Evolutionary conservation across 129 eudicot genomes (phyloP).

Genomic region (Chrysanthemum lavandulifolium): DNA sequence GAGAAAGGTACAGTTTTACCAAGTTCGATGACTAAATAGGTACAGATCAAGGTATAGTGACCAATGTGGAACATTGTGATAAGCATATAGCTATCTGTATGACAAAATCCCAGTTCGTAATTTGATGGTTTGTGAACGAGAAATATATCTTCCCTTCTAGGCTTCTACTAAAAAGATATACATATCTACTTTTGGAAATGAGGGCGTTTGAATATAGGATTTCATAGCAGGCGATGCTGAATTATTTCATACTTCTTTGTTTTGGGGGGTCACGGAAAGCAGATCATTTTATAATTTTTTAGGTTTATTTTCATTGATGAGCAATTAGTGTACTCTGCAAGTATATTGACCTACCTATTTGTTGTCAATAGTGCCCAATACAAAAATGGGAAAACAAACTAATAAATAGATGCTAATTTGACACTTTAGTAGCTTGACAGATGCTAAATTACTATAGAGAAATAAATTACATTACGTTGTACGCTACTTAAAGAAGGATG

Average conservation of each 20-base stretch:
- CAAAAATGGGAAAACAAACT: not conserved
- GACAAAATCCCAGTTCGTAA: not conserved
- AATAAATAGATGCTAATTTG: not conserved
- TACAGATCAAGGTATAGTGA: no score
- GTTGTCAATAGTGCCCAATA: not conserved
- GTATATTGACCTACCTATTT: not conserved
- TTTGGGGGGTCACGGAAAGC: no score
- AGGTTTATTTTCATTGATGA: not conserved
- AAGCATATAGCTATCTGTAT: no score
- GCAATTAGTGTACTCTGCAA: not conserved
- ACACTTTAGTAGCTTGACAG: not conserved
- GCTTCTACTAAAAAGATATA: not conserved
- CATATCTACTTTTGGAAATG: not conserved
- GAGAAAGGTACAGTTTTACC: no score
- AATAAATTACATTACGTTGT: not conserved
- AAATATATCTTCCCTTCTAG: not conserved
- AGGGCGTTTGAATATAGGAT: conserved; percentile 6
- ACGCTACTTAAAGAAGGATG: not conserved
- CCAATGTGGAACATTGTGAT: no score
- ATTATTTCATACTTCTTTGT: not conserved
- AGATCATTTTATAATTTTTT: not conserved
- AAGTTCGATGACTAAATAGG: no score
- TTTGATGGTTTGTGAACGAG: no score
- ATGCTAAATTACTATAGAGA: not conserved
- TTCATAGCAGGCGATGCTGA: conserved; percentile 6